Conservation (phyloP, 768 basidiomycete genomes). For the Trametes elegans region DNA sequence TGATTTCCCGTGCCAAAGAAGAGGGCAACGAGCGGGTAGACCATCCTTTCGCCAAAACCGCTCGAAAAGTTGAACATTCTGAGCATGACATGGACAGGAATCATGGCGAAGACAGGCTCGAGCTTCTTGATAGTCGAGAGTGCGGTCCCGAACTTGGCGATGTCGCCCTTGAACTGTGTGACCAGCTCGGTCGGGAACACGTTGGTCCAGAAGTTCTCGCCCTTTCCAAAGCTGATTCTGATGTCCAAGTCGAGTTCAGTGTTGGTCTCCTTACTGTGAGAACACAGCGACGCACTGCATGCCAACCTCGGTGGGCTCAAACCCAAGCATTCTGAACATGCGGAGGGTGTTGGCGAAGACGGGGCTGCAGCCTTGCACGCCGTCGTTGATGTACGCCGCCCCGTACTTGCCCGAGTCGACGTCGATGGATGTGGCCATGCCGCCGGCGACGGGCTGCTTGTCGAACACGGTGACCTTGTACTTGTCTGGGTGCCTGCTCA, state of each 20-base stretch:
- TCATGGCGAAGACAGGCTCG: constrained; percentile 32
- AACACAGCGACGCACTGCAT: constrained; percentile 29
- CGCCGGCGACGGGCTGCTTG: constrained; percentile 28
- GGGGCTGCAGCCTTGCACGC: constrained; percentile 36
- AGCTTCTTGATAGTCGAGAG: constrained; percentile 33
- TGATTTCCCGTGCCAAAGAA: constrained; percentile 39
- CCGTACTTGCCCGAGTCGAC: constrained; percentile 32
- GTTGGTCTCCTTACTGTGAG: neutral
- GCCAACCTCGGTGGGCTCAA: constrained; percentile 31
- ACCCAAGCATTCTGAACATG: constrained; percentile 35
- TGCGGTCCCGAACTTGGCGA: constrained; percentile 33
- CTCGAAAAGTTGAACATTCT: constrained; percentile 35
- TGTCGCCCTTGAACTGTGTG: constrained; percentile 30
- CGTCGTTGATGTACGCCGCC: constrained; percentile 37
- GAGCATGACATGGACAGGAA: constrained; percentile 36
- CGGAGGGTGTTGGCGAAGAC: constrained; percentile 36
- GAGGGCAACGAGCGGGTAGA: constrained; percentile 36
- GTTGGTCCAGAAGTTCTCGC: constrained; percentile 39
- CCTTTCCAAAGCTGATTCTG: constrained; percentile 36
- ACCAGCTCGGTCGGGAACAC: constrained; percentile 36
- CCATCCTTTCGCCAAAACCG: constrained; percentile 36
- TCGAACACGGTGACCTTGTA: constrained; percentile 34
- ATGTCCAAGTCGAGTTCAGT: neutral
- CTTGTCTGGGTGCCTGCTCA: constrained; percentile 32
- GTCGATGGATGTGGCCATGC: constrained; percentile 36